A percentile compares a stretch with the other conserved stretches of the same genome.
phyloP scores from a whole-genome alignment of 192 early-diverging fungal species.

The Backusella circina region DNA sequence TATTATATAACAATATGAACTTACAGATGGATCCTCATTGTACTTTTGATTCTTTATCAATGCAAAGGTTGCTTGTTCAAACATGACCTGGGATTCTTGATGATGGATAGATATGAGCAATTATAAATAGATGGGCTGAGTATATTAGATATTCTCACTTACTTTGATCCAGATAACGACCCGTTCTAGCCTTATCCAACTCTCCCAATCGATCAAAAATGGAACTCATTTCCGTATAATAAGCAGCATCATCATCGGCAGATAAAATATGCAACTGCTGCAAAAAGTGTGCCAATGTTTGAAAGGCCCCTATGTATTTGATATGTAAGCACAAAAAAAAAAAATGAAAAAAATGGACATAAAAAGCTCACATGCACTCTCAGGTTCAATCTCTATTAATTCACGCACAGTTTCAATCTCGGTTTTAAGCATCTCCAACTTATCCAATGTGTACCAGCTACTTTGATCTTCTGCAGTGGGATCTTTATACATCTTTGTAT shows the following conservation, averaged over 20 bases:
- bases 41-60: background rate
- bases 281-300: constrained; percentile 54
- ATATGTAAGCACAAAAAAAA: background rate
- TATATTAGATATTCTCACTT: constrained; percentile 24
- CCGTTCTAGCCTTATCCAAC: constrained; percentile 49
- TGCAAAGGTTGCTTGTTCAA: background rate
- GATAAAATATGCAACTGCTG: constrained; percentile 36
- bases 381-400: constrained; percentile 73
- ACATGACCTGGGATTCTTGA: background rate
- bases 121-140: no score
- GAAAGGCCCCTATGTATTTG: constrained; percentile 55
- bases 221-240: constrained; percentile 34
- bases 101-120: background rate
- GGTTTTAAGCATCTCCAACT: constrained; percentile 39
- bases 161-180: constrained; percentile 58
- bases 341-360: background rate
- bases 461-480: constrained; percentile 4
- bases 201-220: constrained; percentile 46
- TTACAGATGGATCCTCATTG: background rate
- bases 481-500: constrained; percentile 8
- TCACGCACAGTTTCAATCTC: constrained; percentile 66
- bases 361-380: constrained; percentile 70
- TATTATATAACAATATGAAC: background rate
- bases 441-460: constrained; percentile 34
- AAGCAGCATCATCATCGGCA: constrained; percentile 10